phyloP scores from a whole-genome alignment of 2,329 filamentous ascomycete species.

The Fusarium brachygibbosum region DNA sequence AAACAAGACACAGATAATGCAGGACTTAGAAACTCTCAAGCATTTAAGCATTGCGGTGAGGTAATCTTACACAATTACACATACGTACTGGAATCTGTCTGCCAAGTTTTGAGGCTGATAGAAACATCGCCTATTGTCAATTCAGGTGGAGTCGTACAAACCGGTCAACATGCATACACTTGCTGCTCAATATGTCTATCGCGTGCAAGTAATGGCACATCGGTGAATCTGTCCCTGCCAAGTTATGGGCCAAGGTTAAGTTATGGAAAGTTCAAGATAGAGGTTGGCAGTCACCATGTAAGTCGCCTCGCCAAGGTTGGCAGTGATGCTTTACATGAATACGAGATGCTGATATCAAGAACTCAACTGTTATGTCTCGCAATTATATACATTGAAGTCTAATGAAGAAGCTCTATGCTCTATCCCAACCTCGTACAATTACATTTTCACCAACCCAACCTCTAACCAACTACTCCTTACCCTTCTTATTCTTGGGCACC shows the following conservation, averaged over 20 bases:
- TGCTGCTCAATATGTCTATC: not conserved
- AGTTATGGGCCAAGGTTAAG: not conserved
- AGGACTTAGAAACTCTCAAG: not conserved
- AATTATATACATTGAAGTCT: not conserved
- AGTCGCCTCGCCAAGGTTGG: too few species aligned
- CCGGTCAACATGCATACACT: not conserved
- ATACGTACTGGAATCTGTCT: not conserved
- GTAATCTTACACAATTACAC: not conserved
- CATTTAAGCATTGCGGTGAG: not conserved
- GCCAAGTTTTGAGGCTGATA: slow-evolving; percentile 4
- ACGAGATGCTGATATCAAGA: not conserved
- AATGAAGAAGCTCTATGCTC: not conserved
- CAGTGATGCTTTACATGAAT: not conserved
- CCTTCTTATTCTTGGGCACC: slow-evolving; percentile 51
- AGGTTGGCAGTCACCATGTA: not conserved
- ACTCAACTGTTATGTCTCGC: not conserved
- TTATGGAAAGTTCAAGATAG: too few species aligned
- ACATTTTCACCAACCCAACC: not conserved
- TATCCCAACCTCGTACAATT: not conserved
- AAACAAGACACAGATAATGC: not conserved
- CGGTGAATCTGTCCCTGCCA: not conserved
- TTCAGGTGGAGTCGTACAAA: not conserved
- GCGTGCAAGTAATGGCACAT: not conserved
- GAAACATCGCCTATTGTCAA: too few species aligned
- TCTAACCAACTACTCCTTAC: slow-evolving; percentile 22